A percentile compares a stretch with the other conserved stretches of the same genome.
Evolutionary conservation across 169 alveolate genomes (phyloP).

Genomic region (Ichthyophthirius multifiliis): DNA sequence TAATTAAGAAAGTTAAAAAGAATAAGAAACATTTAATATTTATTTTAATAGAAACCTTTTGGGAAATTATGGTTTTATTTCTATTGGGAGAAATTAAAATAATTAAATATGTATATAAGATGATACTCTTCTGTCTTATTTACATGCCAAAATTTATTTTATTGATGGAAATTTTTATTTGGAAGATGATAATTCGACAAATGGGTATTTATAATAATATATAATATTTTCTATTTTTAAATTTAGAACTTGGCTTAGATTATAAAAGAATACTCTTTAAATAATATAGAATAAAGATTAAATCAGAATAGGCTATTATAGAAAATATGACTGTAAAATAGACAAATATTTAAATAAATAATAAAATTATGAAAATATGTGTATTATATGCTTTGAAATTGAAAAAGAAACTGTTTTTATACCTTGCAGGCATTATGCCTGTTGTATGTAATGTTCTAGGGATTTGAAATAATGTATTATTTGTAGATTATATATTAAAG

Average conservation of each 20-base stretch:
- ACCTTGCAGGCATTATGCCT: constrained; percentile 70
- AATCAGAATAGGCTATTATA: constrained; percentile 56
- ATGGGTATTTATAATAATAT: constrained; percentile 46
- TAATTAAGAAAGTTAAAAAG: no score
- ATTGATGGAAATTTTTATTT: constrained; percentile 44
- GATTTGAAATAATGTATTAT: constrained; percentile 59
- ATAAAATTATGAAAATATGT: neutral
- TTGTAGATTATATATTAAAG: constrained; percentile 58
- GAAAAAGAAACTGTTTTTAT: constrained; percentile 60
- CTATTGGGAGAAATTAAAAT: constrained; percentile 63
- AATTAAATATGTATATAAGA: constrained; percentile 55
- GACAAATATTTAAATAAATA: neutral
- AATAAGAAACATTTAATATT: neutral
- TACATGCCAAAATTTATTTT: constrained; percentile 58
- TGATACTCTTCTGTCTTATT: constrained; percentile 62
- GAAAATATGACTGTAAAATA: constrained; percentile 24
- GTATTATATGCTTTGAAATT: constrained; percentile 54
- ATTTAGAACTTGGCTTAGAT: constrained; percentile 68
- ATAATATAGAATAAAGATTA: constrained; percentile 44
- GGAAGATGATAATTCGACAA: constrained; percentile 70
- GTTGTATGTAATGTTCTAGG: constrained; percentile 59
- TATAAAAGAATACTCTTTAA: constrained; percentile 41
- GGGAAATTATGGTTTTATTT: neutral
- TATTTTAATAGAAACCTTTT: neutral
- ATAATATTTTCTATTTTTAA: neutral